A percentile compares a stretch with the other conserved stretches of the same genome.
Evolutionary conservation across 306 rosid species (phyloP).

Genomic region (Acmispon strigosus): DNA sequence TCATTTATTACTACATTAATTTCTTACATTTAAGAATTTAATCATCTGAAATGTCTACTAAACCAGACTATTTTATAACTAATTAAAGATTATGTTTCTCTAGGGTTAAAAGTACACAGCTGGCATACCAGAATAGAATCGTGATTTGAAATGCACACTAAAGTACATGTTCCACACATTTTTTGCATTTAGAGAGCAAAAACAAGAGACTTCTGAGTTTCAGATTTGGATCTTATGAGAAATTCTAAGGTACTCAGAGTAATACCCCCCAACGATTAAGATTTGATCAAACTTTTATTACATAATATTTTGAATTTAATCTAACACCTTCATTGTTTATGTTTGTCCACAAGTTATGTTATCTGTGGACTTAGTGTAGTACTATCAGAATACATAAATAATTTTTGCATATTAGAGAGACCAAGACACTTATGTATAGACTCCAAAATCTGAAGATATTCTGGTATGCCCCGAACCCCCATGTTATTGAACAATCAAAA

Average conservation of each 20-base stretch:
- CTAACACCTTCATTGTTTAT: not conserved
- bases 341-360: not conserved
- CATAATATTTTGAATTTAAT: not conserved
- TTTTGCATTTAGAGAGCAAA: not conserved
- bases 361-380: not conserved
- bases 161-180: not conserved
- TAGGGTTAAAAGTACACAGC: not conserved
- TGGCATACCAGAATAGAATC: not conserved
- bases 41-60: not conserved
- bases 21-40: not conserved
- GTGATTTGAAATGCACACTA: not conserved
- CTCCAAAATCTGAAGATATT: not conserved
- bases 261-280: not conserved
- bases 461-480: not conserved
- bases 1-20: not conserved
- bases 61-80: not conserved
- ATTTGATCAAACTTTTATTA: not conserved
- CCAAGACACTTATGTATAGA: not conserved
- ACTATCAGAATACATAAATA: not conserved
- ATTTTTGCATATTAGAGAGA: not conserved
- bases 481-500: conserved; percentile 5
- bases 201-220: not conserved
- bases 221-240: not conserved
- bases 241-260: not conserved
- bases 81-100: not conserved